phyloP scores from a whole-genome alignment of 1,284 basidiomycete species.

The Papiliotrema fonsecae region DNA sequence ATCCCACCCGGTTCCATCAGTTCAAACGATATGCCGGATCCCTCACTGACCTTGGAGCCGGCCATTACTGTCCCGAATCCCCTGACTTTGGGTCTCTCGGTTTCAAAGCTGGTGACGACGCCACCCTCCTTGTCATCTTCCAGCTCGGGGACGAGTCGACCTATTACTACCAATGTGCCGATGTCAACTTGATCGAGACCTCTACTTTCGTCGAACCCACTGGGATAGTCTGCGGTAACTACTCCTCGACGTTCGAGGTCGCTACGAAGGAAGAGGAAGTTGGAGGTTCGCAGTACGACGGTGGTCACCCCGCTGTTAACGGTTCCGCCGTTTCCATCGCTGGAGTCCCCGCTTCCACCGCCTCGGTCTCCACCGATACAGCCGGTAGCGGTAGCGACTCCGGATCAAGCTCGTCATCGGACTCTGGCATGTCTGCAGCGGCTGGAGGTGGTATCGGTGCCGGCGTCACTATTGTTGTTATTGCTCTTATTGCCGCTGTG shows the following conservation, averaged over 20 bases:
- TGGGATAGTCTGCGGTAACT: slow-evolving; percentile 20
- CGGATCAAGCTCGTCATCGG: neutral
- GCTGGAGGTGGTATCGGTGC: slow-evolving; percentile 20
- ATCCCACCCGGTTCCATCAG: slow-evolving; percentile 23
- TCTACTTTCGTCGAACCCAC: slow-evolving; percentile 9
- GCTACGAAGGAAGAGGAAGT: neutral
- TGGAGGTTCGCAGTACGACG: no score
- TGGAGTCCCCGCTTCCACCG: neutral
- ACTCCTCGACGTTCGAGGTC: slow-evolving; percentile 11
- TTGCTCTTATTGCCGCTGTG: slow-evolving; percentile 4
- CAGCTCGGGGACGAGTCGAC: slow-evolving; percentile 15
- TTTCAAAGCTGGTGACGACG: slow-evolving; percentile 23
- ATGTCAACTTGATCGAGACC: slow-evolving; percentile 21
- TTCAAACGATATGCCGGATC: slow-evolving; percentile 26
- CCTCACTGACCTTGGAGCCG: slow-evolving; percentile 17
- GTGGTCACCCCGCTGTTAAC: no score
- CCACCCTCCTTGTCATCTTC: slow-evolving; percentile 28
- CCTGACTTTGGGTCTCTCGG: slow-evolving; percentile 31
- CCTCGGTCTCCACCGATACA: neutral
- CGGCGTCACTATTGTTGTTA: slow-evolving; percentile 10
- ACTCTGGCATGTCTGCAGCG: slow-evolving; percentile 8
- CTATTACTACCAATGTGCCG: slow-evolving; percentile 29
- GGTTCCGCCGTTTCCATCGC: neutral
- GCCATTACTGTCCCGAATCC: slow-evolving; percentile 28
- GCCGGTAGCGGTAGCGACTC: neutral